Base-by-base conservation (phyloP, 139 green algal genomes). In the Chlamydomonas applanata region DNA sequence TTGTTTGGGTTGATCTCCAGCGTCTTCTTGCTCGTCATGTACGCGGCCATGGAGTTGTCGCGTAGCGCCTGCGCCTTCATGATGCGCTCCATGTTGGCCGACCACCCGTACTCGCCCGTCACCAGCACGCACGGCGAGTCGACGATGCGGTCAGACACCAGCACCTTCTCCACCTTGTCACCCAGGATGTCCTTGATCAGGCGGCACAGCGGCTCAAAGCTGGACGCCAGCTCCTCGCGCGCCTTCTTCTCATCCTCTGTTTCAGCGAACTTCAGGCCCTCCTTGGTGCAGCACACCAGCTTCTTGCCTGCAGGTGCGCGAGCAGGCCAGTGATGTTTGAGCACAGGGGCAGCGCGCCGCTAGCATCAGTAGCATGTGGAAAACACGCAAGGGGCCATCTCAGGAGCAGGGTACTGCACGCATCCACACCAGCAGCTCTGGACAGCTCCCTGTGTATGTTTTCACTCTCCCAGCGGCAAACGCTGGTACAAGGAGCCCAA, bases 71-170 rank as follows among this genome's bases (percentile, higher is more conserved):
- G 96, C 14, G 96, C 96, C 91, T 98, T 98, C 96, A 99, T 99
- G 89, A 99, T 99, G 69, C 96, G 90, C 91, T 99, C 96, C 96
- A 99, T 99, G 93, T 99, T 99, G 63, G 96, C 96, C 46, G 70
- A 90, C 96, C 96, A 99, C 72, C 96, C 96, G 79, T 99, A 99
- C 92, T 99, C 96, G 67, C 96, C 96, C 22, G 96, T 99, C n/a
- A 99, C 96, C 65, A 99, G 89, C 69, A 97, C 93, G 89, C 96
- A 99, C 11, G 96, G 96, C 22, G 91, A 97, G 89, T 99, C 96
- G 5, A 99, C 95, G 63, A 99, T 96, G 73, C 96, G 91, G 78
- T 99, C 95, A n/a, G 86, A 93, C 27, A 99, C 96, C 65, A 97
- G 85, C 40, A 98, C 91, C 86, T 86, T 86, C 77, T 86, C 82